Evolutionary conservation across 768 basidiomycete species (phyloP).

Genomic region (Floccularia luteovirens): DNA sequence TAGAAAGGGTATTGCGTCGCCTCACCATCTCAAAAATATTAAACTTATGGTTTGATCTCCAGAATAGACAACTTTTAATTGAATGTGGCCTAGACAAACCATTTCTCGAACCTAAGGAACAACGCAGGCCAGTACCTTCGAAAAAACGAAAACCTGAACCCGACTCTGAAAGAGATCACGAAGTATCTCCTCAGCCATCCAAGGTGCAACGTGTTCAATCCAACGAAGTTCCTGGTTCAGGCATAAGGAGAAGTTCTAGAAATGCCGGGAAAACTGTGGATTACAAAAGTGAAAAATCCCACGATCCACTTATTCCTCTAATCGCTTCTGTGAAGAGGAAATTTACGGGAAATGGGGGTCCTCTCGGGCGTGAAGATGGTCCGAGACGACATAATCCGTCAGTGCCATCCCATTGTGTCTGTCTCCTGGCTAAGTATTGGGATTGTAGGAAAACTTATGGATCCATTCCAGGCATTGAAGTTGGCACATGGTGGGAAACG

Average conservation of each 20-base stretch:
- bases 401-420: slow-evolving; percentile 10
- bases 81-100: slow-evolving; percentile 39
- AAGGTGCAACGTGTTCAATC: slow-evolving; percentile 26
- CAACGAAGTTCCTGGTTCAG: slow-evolving; percentile 12
- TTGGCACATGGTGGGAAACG: slow-evolving; percentile 81
- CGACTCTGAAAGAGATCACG: too few relatives aligned
- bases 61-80: slow-evolving; percentile 38
- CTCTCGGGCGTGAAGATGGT: slow-evolving; percentile 25
- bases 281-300: slow-evolving; percentile 39
- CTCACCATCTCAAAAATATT: background rate
- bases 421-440: slow-evolving; percentile 2
- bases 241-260: slow-evolving; percentile 59
- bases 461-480: slow-evolving; percentile 65
- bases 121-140: too few relatives aligned
- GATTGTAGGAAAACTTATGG: slow-evolving; percentile 66
- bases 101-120: slow-evolving; percentile 39
- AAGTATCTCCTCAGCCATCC: slow-evolving; percentile 8
- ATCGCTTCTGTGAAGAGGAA: slow-evolving; percentile 31
- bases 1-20: slow-evolving; percentile 17
- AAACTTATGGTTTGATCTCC: background rate
- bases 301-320: slow-evolving; percentile 24
- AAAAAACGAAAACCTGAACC: too few relatives aligned
- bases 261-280: slow-evolving; percentile 51
- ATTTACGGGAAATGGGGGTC: slow-evolving; percentile 23
- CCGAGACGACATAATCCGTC: slow-evolving; percentile 45